Conservation (phyloP, 306 rosid species). For the Pyrus pyrifolia region DNA sequence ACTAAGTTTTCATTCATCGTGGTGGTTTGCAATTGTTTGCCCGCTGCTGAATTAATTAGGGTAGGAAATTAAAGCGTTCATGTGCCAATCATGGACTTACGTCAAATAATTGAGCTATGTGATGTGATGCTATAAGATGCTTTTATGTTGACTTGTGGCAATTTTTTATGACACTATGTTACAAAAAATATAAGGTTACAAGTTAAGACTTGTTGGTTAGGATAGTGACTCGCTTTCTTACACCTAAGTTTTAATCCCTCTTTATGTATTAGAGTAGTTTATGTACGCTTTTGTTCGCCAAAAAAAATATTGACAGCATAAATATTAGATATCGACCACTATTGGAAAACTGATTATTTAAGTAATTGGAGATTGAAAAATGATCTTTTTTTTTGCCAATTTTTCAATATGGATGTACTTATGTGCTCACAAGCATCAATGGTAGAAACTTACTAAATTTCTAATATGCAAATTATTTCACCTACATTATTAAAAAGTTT, state of each 20-base stretch:
- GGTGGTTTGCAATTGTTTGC: background rate
- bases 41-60: background rate
- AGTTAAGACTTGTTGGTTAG: too few species aligned
- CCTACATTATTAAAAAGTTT: background rate
- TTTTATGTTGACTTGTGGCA: background rate
- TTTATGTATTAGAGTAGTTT: background rate
- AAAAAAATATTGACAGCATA: background rate
- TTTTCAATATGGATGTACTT: too few species aligned
- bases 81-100: background rate
- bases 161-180: background rate
- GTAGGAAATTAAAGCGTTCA: background rate
- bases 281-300: background rate
- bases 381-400: background rate
- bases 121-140: background rate
- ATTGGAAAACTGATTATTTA: background rate
- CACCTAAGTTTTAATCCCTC: background rate
- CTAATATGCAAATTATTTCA: background rate
- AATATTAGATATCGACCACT: too few species aligned
- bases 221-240: background rate
- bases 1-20: background rate
- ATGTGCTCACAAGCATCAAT: background rate
- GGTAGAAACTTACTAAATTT: background rate
- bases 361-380: background rate
- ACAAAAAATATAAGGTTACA: background rate
- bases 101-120: background rate